These are phyloP conservation scores for Neonectria punicea DNA, from an alignment of 2,329 filamentous ascomycete species.

Conservation along the genomic window DNA sequence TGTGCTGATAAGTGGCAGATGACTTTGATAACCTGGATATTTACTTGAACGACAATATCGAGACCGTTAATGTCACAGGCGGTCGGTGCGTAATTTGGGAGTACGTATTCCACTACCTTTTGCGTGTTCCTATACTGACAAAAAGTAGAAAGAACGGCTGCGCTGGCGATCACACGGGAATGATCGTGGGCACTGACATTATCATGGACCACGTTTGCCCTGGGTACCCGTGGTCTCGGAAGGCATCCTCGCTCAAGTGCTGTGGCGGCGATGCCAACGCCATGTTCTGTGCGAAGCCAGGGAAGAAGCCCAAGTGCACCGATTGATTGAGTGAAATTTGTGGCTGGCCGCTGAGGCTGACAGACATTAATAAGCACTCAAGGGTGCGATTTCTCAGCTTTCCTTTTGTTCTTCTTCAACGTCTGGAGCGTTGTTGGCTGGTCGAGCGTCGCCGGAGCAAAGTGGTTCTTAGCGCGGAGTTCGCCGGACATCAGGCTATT, in stretches of 20 bases:
- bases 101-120: slow-evolving; percentile 1
- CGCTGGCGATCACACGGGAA: slow-evolving; percentile 27
- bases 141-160: slow-evolving; percentile 21
- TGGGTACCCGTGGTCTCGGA: slow-evolving; percentile 8
- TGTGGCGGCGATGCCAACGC: slow-evolving; percentile 25
- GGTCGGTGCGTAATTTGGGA: slow-evolving; percentile 33
- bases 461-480: too few species aligned
- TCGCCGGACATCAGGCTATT: too few species aligned
- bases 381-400: too few species aligned
- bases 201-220: slow-evolving; percentile 21
- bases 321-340: background rate
- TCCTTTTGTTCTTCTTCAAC: too few species aligned
- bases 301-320: slow-evolving; percentile 15
- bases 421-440: too few species aligned
- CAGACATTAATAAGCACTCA: too few species aligned
- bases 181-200: slow-evolving; percentile 20
- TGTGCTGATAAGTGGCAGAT: slow-evolving; percentile 10
- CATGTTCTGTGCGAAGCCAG: slow-evolving; percentile 23
- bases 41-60: slow-evolving; percentile 27
- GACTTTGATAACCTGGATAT: slow-evolving; percentile 21
- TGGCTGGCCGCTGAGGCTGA: background rate
- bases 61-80: slow-evolving; percentile 5
- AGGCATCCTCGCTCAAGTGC: slow-evolving; percentile 27
- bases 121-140: background rate
- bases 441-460: too few species aligned